Evolutionary conservation across 306 rosid genomes (phyloP).

Genomic region (Cucumis hystrix): DNA sequence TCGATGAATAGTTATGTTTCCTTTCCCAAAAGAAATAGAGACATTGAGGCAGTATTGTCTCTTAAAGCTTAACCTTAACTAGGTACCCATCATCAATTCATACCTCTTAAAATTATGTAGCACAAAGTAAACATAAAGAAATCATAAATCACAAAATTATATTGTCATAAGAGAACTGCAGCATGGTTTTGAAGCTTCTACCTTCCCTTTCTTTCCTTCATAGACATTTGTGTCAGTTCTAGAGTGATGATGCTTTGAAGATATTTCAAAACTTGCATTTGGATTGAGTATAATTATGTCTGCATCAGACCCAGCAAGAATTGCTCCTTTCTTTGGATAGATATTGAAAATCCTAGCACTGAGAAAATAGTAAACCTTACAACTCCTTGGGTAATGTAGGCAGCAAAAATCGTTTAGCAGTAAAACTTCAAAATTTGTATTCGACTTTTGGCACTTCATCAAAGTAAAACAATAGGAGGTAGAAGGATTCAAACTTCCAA

Average conservation of each 20-base stretch:
- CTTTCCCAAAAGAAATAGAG: too few relatives aligned
- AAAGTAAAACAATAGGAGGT: too few relatives aligned
- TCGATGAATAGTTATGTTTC: too few relatives aligned
- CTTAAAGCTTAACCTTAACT: background rate
- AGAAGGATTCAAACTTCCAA: too few relatives aligned
- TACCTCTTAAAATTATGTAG: background rate
- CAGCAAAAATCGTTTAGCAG: constrained; percentile 2
- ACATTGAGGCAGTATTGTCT: background rate
- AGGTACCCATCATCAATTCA: background rate
- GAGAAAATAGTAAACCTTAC: constrained; percentile 8
- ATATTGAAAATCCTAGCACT: constrained; percentile 90
- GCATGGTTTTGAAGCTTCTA: constrained; percentile 12
- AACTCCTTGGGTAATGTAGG: background rate
- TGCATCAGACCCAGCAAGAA: constrained; percentile 84
- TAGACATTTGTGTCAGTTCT: constrained; percentile 72
- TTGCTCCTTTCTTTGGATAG: constrained; percentile 77
- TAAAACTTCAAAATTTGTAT: background rate
- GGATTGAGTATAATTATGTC: constrained; percentile 88
- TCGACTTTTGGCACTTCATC: background rate
- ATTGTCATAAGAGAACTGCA: background rate
- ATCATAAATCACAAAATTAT: background rate
- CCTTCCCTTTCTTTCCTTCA: constrained; percentile 91
- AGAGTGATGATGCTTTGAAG: constrained; percentile 72
- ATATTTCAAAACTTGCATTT: constrained; percentile 67
- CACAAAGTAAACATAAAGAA: background rate